Evolutionary conservation across 345 rosid genomes (phyloP), one percentile per base, ranked within the genome.

Genomic region (Excoecaria cochinchinensis): DNA sequence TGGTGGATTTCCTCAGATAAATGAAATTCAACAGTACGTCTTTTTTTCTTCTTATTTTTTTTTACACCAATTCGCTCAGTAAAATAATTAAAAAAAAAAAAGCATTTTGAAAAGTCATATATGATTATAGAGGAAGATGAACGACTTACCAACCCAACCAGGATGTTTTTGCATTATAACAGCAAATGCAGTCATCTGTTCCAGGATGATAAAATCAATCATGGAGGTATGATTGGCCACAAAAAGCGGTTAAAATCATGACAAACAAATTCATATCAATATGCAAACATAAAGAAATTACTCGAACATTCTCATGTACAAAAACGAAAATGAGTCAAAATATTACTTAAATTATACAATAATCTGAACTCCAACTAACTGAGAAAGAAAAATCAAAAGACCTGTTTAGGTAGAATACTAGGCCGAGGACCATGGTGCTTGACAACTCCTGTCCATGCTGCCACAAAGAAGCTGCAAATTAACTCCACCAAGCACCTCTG

Each of bases 171-270:
- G n/a, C n/a, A n/a, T n/a, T n/a, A n/a, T n/a, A n/a, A n/a, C n/a
- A n/a, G n/a, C n/a, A n/a, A n/a, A n/a, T n/a, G n/a, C n/a, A n/a
- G n/a, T n/a, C n/a, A n/a, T n/a, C n/a, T n/a, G n/a, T n/a, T n/a
- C n/a, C 72, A 93, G 78, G 89, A 96, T 52, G 76, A 96, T 85
- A 84, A 96, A 96, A 87, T 96, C 99, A 70, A 96, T 96, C 99
- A 96, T 93, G 74, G 99, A 96, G 77, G 99, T 96, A 82, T 96
- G 99, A 81, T 96, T 93, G 86, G 97, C 97, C 70, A 93, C 99
- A 84, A 82, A 96, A 58, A 92, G 97, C 98, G 93, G 95, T 69
- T 72, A 67, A 60, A 75, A 44, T 62, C 78, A 83, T 24, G 48
- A 81, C 64, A 80, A 22, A 25, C 4, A 21, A 61, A 52, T 64